phyloP scores from a whole-genome alignment of 1,284 basidiomycete species.

The Malassezia pachydermatis region DNA sequence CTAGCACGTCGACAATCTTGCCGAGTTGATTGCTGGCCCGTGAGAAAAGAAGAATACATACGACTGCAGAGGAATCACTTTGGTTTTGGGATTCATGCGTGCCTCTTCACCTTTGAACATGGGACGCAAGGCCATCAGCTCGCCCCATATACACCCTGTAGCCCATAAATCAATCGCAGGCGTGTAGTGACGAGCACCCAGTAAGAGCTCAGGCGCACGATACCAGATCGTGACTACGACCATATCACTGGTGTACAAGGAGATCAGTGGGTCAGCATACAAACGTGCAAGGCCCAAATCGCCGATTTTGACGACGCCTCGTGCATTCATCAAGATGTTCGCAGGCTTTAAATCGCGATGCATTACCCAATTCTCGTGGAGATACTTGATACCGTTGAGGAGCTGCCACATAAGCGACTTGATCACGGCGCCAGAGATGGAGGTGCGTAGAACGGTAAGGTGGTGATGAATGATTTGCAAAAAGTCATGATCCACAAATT shows the following conservation, averaged over 20 bases:
- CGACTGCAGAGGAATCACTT: constrained; percentile 40
- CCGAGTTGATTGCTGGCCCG: constrained; percentile 81
- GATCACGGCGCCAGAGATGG: constrained; percentile 67
- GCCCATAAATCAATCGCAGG: constrained; percentile 98
- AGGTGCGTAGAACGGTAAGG: constrained; percentile 69
- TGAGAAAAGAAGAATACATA: constrained; percentile 49
- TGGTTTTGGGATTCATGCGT: constrained; percentile 62
- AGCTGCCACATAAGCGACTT: constrained; percentile 91
- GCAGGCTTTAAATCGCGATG: constrained; percentile 97
- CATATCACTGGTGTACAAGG: constrained; percentile 70
- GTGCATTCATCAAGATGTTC: constrained; percentile 85
- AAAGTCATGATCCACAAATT: constrained; percentile 89
- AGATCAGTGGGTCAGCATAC: constrained; percentile 71
- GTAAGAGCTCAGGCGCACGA: constrained; percentile 81
- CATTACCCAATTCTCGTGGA: constrained; percentile 87
- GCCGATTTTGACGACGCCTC: constrained; percentile 90
- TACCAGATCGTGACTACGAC: constrained; percentile 99
- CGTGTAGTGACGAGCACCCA: constrained; percentile 93
- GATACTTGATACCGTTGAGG: constrained; percentile 85
- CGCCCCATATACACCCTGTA: constrained; percentile 91
- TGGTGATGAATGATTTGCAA: constrained; percentile 93
- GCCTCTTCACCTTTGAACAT: constrained; percentile 99
- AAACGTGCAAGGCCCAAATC: constrained; percentile 88
- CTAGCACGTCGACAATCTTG: constrained; percentile 88
- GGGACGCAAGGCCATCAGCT: constrained; percentile 78